phyloP scores from a whole-genome alignment of 305 asterid genomes.

The Fraxinus dipetala region DNA sequence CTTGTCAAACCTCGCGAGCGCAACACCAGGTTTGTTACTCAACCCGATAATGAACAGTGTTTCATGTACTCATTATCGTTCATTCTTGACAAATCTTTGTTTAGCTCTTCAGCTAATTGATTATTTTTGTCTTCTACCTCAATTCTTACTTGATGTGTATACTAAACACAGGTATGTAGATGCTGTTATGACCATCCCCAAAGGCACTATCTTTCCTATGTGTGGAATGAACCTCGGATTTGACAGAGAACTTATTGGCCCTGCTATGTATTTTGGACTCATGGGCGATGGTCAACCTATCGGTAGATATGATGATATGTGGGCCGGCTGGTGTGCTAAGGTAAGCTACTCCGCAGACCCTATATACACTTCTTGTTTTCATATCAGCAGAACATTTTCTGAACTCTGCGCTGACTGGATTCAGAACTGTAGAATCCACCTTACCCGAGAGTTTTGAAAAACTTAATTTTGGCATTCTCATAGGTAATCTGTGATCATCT shows the following conservation, averaged over 20 bases:
- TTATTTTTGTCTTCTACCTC: neutral
- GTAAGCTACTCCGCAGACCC: slow-evolving; percentile 8
- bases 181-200: slow-evolving; percentile 60
- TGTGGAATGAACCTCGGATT: slow-evolving; percentile 63
- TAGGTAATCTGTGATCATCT: slow-evolving; percentile 55
- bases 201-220: slow-evolving; percentile 58
- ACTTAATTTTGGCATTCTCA: neutral
- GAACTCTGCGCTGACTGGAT: neutral
- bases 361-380: neutral
- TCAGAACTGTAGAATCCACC: neutral
- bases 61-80: neutral
- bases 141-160: neutral
- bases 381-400: too few species aligned
- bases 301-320: slow-evolving; percentile 56
- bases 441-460: neutral
- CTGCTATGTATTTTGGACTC: slow-evolving; percentile 59
- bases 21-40: slow-evolving; percentile 42
- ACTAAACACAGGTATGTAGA: slow-evolving; percentile 46
- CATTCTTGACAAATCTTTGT: neutral
- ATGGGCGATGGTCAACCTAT: slow-evolving; percentile 65
- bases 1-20: slow-evolving; percentile 59
- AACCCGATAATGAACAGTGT: neutral
- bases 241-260: slow-evolving; percentile 52
- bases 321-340: slow-evolving; percentile 71
- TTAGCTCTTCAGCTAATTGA: too few species aligned